Evolutionary conservation across 106 monocot genomes (phyloP), one percentile per base, ranked within the genome.

Genomic region (Acorus gramineus): DNA sequence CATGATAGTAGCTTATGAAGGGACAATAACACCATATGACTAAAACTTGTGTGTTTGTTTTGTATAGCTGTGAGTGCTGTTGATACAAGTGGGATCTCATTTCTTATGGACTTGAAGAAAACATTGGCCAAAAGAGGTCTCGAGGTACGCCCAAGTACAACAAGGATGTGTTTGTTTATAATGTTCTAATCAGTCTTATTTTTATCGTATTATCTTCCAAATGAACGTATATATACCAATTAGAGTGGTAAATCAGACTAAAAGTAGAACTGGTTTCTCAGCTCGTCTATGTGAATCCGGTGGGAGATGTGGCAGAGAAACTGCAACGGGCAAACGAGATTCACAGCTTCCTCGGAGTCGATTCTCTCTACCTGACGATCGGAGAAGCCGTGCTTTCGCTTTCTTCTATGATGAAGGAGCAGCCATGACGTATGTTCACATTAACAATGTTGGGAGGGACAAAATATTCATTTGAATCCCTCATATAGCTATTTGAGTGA

Each of bases 271-370:
- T 28, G 28, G 28, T 28, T 7, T 66, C 66, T 7, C 73, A 84
- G 87, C 65, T 88, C 45, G 14, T 69, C 10, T 71, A 81, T 61
- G 72, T 88, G 2, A 88, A 88, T 71, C 84, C 87, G 4, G 64
- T 71, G 11, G 87, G 78, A 44, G 87, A 88, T 46, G 87, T 88
- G 52, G 81, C 81, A 78, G 87, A 88, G 69, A 88, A 88, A 14
- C 42, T 88, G 11, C 80, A 88, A 52, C 61, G 87, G 70, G 87
- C 81, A 46, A 84, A 88, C 46, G 50, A 69, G 12, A 44, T 70
- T 52, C 66, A 77, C 12, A 61, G 64, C 14, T 81, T 84, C 53
- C 64, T 78, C 11, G 75, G 69, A 5, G 44, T 53, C 2, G 78
- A 88, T 69, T 73, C 70, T 43, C 81, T 88, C 58, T 84, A 70